Percentiles rank a stretch among this genome's conserved stretches.
Evolutionary conservation across 208 protist species (phyloP).

Genomic region (Trypanosomatidae sp.): DNA sequence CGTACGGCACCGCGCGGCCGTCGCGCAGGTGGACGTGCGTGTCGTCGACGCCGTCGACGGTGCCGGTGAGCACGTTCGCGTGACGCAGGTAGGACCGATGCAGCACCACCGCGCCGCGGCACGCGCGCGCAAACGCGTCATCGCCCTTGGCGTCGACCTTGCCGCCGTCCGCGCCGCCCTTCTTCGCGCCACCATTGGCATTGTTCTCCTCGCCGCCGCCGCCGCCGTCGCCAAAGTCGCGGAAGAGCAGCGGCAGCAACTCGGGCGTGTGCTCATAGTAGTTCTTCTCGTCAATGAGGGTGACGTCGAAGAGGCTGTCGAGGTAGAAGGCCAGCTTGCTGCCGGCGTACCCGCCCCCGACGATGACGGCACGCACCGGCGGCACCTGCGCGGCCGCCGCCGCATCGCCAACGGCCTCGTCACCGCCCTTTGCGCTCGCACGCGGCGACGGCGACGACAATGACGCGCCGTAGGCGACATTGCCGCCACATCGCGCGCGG

Average conservation of each 20-base stretch:
- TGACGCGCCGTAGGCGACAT: too few species aligned
- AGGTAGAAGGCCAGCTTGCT: conserved; percentile 58
- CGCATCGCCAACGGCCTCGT: too few species aligned
- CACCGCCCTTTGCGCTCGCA: too few species aligned
- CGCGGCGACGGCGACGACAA: too few species aligned
- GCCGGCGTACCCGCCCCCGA: conserved; percentile 79
- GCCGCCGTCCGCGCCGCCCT: too few species aligned
- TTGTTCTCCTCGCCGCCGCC: too few species aligned
- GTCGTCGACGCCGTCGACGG: conserved; percentile 58
- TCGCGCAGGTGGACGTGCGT: conserved; percentile 45
- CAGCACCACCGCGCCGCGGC: conserved; percentile 54
- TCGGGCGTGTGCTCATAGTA: conserved; percentile 81
- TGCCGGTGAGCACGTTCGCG: conserved; percentile 70
- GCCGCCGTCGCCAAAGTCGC: too few species aligned
- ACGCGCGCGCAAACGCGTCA: conserved; percentile 41
- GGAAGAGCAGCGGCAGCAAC: too few species aligned
- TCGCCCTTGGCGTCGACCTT: conserved; percentile 45
- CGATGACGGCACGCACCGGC: conserved; percentile 57
- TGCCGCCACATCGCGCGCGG: too few species aligned
- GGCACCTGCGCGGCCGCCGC: too few species aligned
- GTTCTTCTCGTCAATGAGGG: conserved; percentile 82
- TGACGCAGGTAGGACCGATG: conserved; percentile 83
- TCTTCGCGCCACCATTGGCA: too few species aligned
- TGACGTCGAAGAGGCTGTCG: conserved; percentile 80
- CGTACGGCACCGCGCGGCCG: conserved; percentile 53